Evolutionary conservation across 2,329 filamentous ascomycete species (phyloP), one percentile per base, ranked within the genome.

Genomic region (Neoarthrinium moseri): DNA sequence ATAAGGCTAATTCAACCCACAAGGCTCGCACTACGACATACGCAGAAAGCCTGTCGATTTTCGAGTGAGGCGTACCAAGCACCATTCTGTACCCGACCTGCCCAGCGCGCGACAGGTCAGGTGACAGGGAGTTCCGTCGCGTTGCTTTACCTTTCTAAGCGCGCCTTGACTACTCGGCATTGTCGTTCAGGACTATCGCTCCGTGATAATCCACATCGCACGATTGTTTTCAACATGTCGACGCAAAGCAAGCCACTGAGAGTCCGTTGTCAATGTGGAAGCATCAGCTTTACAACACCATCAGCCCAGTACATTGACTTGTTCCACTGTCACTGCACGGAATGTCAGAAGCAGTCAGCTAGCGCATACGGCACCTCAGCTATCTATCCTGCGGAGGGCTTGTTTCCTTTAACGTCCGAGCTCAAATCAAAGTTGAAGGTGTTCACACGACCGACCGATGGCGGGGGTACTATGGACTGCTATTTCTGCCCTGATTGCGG

Each of bases 351-450:
- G 43, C 71, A 75, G 49, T 69, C 70, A 0, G 61, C 62, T 4
- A 74, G 72, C 1, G 71, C 72, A 3, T 75, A 72, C 50, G 72
- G 72, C 20, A 70, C 67, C 2, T 73, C 71, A 0, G 70, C 71
- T 46, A 64, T 72, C 46, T 75, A 69, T 52, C 63, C 66, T 2
- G 58, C 67, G 3, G 60, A 62, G 7, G 65, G 63, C 18, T 59
- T 74, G 35, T 69, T 73, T 54, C 72, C 72, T 1, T 60, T 72
- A 1, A 35, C 66, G 0, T 49, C 62, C 2, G 56, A 64, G 2
- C 48, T 71, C 6, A 49, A 54, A 42, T 50, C 56, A 6, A 61
- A 60, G 34, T 50, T 74, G 8, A 56, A 58, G 13, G 43, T 68
- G 29, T 75, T 67, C 61, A 61, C 56, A 11, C 67, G 71, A 17